Conservation (phyloP, 148 eudicot genomes). For the Hydrangea macrophylla region DNA sequence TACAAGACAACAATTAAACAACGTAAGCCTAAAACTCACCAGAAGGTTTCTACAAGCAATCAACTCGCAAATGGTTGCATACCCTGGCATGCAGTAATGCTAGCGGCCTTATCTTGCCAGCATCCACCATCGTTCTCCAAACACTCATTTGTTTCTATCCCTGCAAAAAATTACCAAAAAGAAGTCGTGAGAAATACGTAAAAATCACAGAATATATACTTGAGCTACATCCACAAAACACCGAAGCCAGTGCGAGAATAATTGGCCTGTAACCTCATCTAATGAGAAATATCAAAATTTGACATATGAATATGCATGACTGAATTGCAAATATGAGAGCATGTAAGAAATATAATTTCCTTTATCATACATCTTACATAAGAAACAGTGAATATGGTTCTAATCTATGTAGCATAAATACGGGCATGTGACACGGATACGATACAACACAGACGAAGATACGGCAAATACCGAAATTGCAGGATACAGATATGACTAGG, state of each 20-base stretch:
- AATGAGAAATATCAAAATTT: not conserved
- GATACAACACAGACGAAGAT: no score
- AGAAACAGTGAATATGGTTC: not conserved
- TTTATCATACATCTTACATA: not conserved
- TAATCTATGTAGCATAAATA: no score
- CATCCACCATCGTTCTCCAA: slow-evolving; percentile 88
- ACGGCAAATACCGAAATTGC: no score
- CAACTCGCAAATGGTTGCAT: slow-evolving; percentile 11
- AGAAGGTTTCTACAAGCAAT: not conserved
- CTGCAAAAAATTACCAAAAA: slow-evolving; percentile 34
- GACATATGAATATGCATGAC: not conserved
- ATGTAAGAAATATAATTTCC: not conserved
- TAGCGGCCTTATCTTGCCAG: slow-evolving; percentile 74
- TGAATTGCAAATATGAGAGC: not conserved
- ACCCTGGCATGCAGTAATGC: slow-evolving; percentile 95
- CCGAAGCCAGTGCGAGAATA: not conserved
- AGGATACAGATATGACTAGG: no score
- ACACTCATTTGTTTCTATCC: slow-evolving; percentile 90
- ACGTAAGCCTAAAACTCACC: slow-evolving; percentile 1
- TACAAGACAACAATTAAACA: slow-evolving; percentile 4
- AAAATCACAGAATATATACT: not conserved
- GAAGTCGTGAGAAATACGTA: not conserved
- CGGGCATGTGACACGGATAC: no score
- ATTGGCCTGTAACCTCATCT: not conserved
- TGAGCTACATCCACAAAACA: not conserved